Evolutionary conservation across 352 stramenopile genomes (phyloP).

Genomic region (Globisporangium paddicum): DNA sequence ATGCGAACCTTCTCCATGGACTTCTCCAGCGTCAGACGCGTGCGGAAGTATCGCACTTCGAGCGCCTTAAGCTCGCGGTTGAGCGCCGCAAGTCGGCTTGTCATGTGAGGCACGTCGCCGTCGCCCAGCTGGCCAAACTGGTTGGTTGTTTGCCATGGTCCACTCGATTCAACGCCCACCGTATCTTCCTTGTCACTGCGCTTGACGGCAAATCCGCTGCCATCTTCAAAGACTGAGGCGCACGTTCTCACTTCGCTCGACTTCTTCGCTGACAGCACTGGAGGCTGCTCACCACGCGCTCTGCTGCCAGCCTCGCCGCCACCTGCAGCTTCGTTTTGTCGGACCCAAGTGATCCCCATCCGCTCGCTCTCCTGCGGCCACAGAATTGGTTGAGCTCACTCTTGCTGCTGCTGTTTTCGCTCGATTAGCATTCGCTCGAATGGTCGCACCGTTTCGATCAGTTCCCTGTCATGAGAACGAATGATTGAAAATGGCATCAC

Average conservation of each 20-base stretch:
- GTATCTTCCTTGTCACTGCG: background rate
- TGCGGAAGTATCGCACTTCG: conserved; percentile 77
- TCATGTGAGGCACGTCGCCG: conserved; percentile 27
- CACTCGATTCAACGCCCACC: background rate
- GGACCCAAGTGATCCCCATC: conserved; percentile 13
- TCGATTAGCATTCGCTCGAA: background rate
- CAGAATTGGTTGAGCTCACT: background rate
- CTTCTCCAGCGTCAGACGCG: conserved; percentile 65
- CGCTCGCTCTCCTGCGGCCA: background rate
- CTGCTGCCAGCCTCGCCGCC: background rate
- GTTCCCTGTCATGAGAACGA: background rate
- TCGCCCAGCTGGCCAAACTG: conserved; percentile 15
- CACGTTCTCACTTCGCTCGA: background rate
- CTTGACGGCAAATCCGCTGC: background rate
- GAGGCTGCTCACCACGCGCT: background rate
- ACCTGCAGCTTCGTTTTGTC: background rate
- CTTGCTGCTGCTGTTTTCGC: background rate
- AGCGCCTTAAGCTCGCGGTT: conserved; percentile 71
- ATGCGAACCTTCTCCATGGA: conserved; percentile 45
- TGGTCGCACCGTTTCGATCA: conserved; percentile 8
- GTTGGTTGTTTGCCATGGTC: conserved; percentile 8
- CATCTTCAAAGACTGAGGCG: background rate
- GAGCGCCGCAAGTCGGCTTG: conserved; percentile 53
- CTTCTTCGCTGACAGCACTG: background rate
- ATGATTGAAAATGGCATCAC: no score